Base-by-base conservation (phyloP, 331 rosid species). In the Rosa hybrid region DNA sequence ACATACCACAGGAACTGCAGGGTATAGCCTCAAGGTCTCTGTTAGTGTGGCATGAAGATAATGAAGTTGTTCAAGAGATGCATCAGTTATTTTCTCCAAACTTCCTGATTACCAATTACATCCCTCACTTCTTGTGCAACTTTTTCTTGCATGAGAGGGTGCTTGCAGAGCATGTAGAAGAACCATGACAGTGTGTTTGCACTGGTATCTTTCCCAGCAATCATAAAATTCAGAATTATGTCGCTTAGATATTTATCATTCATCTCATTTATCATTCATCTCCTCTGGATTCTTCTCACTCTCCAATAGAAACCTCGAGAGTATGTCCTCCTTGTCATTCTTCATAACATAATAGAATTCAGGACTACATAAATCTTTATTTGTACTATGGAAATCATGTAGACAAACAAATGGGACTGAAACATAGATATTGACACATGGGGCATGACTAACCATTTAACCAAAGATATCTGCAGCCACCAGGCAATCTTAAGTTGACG, bases 181-280 rank as follows among this genome's bases (percentile, higher is more conserved):
- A 94, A 92, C 98, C 97, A 94, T 13, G 97, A 88, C 8, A 92
- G 87, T 39, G 98, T 91, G 23, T 68, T 89, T 71, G 95, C 98
- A 76, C 88, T 92, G 0, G 97, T 68, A 84, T 92, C 97, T 70
- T 91, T 92, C 6, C 97, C 95, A 39, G 97, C 97, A 38, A 94
- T 69, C 85, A 94, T 86, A 56, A 94, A 92, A 80, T 79, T 94
- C 71, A 92, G 86, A 77, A 91, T 91, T 79, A 92, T 91, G 5
- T 94, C 97, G 68, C 94, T 90, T 62, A 92, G 72, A 84, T 88
- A 92, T 21, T 79, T 49, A 75, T 92, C 96, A 16, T 81, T 89
- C 92, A 92, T 89, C 59, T 80, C 75, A 92, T 21, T 79, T 49
- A 75, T 92, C 96, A 16, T 81, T 89, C 92, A 92, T 89, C 59